Conservation (phyloP, 2,329 filamentous ascomycete species). For the Drechslerella stenobrocha region DNA sequence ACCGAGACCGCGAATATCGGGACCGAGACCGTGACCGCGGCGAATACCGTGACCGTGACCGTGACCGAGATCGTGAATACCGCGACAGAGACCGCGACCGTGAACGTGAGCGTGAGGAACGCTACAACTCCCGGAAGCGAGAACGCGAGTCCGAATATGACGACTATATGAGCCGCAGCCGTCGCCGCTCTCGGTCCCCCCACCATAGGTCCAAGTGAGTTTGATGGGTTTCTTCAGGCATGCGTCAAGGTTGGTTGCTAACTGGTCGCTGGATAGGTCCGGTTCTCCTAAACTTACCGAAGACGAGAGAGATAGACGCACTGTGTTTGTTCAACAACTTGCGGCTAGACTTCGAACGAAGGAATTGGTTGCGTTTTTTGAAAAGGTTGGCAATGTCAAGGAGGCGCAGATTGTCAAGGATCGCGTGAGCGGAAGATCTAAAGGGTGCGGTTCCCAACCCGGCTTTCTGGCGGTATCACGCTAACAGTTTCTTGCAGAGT, state of each 20-base stretch:
- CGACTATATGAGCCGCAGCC: slow-evolving; percentile 57
- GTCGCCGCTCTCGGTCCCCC: slow-evolving; percentile 60
- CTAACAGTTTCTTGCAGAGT: slow-evolving; percentile 65
- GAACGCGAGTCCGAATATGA: slow-evolving; percentile 61
- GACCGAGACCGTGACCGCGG: slow-evolving; percentile 62
- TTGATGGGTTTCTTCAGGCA: slow-evolving; percentile 51
- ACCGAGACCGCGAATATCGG: slow-evolving; percentile 62
- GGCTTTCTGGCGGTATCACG: too few relatives aligned
- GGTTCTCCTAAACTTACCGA: slow-evolving; percentile 77
- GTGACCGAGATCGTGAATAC: slow-evolving; percentile 58
- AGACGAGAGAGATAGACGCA: slow-evolving; percentile 93
- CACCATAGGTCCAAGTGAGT: slow-evolving; percentile 50
- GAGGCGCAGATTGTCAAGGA: slow-evolving; percentile 99
- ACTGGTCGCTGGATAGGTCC: slow-evolving; percentile 56
- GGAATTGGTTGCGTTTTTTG: slow-evolving; percentile 92
- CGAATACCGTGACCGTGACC: slow-evolving; percentile 59
- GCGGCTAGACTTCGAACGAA: slow-evolving; percentile 89
- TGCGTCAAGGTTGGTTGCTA: neutral
- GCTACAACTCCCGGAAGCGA: slow-evolving; percentile 80
- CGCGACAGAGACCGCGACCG: slow-evolving; percentile 67
- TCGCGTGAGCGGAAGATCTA: slow-evolving; percentile 91
- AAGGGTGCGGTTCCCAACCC: slow-evolving; percentile 70
- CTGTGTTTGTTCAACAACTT: slow-evolving; percentile 97
- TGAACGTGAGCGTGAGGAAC: slow-evolving; percentile 68
- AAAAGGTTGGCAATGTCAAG: slow-evolving; percentile 89